Evolutionary conservation across 768 basidiomycete species (phyloP).

Genomic region (Lanmaoa rubissima): DNA sequence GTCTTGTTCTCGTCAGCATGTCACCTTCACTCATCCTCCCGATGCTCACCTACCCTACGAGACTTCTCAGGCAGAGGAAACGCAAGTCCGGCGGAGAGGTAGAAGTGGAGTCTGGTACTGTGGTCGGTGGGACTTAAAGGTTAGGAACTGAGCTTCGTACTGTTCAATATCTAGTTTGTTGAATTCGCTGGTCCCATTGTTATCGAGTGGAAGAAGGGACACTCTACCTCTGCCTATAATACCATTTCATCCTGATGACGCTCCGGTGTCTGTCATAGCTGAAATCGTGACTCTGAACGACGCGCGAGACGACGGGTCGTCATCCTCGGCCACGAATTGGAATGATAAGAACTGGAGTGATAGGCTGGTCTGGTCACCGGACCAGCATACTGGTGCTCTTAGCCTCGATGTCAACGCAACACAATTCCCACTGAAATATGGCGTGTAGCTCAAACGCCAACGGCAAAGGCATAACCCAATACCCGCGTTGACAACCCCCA

Average conservation of each 20-base stretch:
- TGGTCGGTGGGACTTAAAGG: background rate
- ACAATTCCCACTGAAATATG: background rate
- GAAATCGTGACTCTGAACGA: too few species aligned
- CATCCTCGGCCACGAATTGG: too few species aligned
- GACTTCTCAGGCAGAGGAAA: background rate
- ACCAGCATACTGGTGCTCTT: too few species aligned
- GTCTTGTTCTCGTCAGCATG: slow-evolving; percentile 13
- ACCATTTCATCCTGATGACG: too few species aligned
- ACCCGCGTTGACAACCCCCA: background rate
- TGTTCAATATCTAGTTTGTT: background rate
- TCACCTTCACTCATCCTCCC: slow-evolving; percentile 2
- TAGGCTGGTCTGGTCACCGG: too few species aligned
- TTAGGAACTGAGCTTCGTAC: background rate
- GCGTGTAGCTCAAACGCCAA: background rate
- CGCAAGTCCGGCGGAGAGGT: background rate
- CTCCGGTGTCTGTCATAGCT: background rate
- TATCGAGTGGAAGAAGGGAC: too few species aligned
- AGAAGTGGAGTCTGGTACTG: background rate
- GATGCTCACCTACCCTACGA: background rate
- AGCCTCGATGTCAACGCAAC: background rate
- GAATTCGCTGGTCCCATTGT: too few species aligned
- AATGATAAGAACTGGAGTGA: too few species aligned
- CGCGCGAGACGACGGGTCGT: too few species aligned
- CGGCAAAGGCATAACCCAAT: background rate
- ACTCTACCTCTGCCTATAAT: background rate